Base-by-base conservation (phyloP, 2,329 filamentous ascomycete genomes). In the Fusarium citri region DNA sequence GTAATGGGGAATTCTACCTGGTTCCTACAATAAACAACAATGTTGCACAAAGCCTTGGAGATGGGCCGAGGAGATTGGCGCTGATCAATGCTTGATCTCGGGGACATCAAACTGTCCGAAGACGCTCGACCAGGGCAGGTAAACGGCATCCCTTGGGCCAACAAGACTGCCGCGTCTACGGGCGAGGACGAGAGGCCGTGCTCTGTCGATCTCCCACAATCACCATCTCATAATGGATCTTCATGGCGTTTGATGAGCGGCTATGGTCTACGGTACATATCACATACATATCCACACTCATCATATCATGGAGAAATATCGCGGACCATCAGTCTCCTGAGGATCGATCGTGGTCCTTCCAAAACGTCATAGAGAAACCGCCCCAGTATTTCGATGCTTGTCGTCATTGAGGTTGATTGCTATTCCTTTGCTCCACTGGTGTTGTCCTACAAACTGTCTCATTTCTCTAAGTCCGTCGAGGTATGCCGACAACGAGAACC, bases 241-340 rank as follows among this genome's bases (percentile, higher is more conserved):
- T 10, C 61, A 49, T 66, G 49, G 51, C 20, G 41, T 65, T 50
- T 48, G 31, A 60, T 49, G 55, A 30, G 34, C 54, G 37, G 20
- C 41, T 47, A 43, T n/a, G 30, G 28, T 60, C 41, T 54, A 53
- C 14, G 54, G 28, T 40, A n/a, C 34, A 37, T 37, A 54, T 53
- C 62, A 64, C 46, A 42, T 31, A 47, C 41, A 48, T 59, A 43
- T 50, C 61, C 61, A 66, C 54, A 30, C n/a, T 59, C 54, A 40
- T 31, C 67, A 69, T 63, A 53, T 68, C 62, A 69, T 69, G 57
- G 30, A 64, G 45, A 55, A 26, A 23, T 31, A 56, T 47, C 26
- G 46, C 48, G 46, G 26, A 23, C 46, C 46, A 58, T 37, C 43
- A 55, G 18, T 48, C 41, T 68, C 43, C 23, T 11, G 16, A 26